Evolutionary conservation across 169 alveolate genomes (phyloP), one percentile per base, ranked within the genome.

Genomic region (Plasmodium coatneyi): DNA sequence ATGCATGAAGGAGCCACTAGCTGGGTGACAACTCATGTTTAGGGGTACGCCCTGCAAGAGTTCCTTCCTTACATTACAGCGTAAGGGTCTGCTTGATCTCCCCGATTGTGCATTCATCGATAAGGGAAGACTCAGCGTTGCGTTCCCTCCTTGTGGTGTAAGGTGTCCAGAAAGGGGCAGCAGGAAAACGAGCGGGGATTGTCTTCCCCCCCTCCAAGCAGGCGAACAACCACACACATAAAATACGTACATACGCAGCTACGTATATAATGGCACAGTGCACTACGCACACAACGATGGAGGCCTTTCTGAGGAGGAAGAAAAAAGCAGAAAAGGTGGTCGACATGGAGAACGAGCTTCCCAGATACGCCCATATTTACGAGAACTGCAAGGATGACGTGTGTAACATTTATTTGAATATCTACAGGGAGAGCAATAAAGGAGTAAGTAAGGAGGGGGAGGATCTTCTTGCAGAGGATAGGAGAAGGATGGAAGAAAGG

Each of bases 341-440:
- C 1, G 80, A 79, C 46, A 6, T 19, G 71, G 90, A 79, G 19
- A n/a, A 30, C 2, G 54, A 46, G 60, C 70, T 87, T 43, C 30
- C 14, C 22, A 78, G 32, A 25, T 87, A 78, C 66, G 34, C 49
- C 70, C 30, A 60, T 28, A 87, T 87, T 46, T 87, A 87, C 60
- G 71, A 87, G 30, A 76, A 72, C 49, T 54, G 93, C 70, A 74
- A 87, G 25, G 10, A 66, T 9, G 71, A 56, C 66, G 56, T 87
- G n/a, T 87, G 71, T 52, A 76, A 54, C 46, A 41, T 87, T 36
- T 87, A 87, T 76, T 22, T 87, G 52, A 87, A 87, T 54, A 87
- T 87, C 3, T 78, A 56, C 41, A 30, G 71, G 19, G 74, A 6
- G 49, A 66, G 66, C 30, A 56, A 78, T 5, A 70, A 54, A 22